Evolutionary conservation across 2,329 filamentous ascomycete species (phyloP).

Genomic region (Beauveria sp.): DNA sequence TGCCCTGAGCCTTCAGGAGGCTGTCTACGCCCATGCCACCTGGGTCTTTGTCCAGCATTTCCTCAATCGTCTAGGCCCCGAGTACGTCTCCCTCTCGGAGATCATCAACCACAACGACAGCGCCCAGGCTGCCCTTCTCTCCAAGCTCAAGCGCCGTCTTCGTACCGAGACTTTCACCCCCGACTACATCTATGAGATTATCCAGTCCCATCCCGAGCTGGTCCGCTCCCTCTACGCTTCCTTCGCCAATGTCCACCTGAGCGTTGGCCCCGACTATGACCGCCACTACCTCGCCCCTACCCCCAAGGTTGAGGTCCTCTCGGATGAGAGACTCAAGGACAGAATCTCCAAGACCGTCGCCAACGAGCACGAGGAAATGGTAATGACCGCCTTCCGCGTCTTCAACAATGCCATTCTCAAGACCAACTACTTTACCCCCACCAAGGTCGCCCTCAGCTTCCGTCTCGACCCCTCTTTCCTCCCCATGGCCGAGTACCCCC

Average conservation of each 20-base stretch:
- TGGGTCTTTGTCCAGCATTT: constrained; percentile 99
- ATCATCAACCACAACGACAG: constrained; percentile 76
- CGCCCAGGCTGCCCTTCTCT: constrained; percentile 76
- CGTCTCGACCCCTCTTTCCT: constrained; percentile 84
- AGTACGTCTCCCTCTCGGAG: constrained; percentile 80
- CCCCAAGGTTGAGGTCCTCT: constrained; percentile 59
- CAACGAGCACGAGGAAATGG: constrained; percentile 96
- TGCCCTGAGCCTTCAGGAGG: constrained; percentile 86
- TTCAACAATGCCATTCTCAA: constrained; percentile 93
- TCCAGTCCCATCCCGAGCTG: constrained; percentile 79
- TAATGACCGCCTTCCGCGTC: constrained; percentile 91
- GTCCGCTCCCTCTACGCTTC: constrained; percentile 83
- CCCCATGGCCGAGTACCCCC: constrained; percentile 84
- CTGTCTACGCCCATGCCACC: constrained; percentile 92
- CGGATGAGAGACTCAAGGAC: constrained; percentile 64
- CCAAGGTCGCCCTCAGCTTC: constrained; percentile 97
- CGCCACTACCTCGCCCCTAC: constrained; percentile 46
- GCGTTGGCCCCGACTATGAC: constrained; percentile 42
- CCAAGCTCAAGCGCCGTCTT: constrained; percentile 90
- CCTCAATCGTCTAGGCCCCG: constrained; percentile 85
- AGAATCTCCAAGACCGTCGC: constrained; percentile 70
- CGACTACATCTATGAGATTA: constrained; percentile 97
- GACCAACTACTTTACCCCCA: constrained; percentile 96
- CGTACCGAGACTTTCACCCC: constrained; percentile 96
- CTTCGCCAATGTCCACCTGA: constrained; percentile 80